phyloP scores from a whole-genome alignment of 495 filamentous ascomycete genomes.

The Xylaria curta region DNA sequence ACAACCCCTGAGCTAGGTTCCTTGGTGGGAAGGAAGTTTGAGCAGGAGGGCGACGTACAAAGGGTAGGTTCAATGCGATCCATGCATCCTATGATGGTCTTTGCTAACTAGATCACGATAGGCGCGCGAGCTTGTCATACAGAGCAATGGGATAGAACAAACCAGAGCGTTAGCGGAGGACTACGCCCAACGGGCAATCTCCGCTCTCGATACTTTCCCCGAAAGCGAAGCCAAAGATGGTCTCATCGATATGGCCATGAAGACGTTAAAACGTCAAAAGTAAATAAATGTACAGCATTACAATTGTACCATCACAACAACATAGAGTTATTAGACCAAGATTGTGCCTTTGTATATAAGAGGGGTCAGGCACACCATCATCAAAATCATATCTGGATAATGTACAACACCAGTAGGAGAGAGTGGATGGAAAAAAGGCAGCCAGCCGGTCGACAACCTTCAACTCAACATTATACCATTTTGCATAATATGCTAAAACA shows the following conservation, averaged over 20 bases:
- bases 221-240: constrained; percentile 91
- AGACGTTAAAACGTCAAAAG: constrained; percentile 88
- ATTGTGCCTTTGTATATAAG: constrained; percentile 28
- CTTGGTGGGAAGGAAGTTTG: constrained; percentile 91
- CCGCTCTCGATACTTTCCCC: constrained; percentile 81
- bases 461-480: constrained; percentile 25
- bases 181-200: constrained; percentile 86
- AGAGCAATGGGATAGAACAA: constrained; percentile 87
- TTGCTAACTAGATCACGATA: constrained; percentile 42
- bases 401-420: constrained; percentile 15
- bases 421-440: neutral
- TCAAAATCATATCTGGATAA: constrained; percentile 11
- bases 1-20: constrained; percentile 81
- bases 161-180: constrained; percentile 88
- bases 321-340: constrained; percentile 25
- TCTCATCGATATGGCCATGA: constrained; percentile 89
- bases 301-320: constrained; percentile 14
- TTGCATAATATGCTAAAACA: constrained; percentile 19
- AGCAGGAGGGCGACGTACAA: constrained; percentile 79
- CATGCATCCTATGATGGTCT: neutral
- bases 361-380: constrained; percentile 6
- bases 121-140: constrained; percentile 83
- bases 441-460: neutral
- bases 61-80: constrained; percentile 62
- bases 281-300: constrained; percentile 47